Conservation (phyloP, 2,329 filamentous ascomycete species). For the Coleophoma eucalyptorum region DNA sequence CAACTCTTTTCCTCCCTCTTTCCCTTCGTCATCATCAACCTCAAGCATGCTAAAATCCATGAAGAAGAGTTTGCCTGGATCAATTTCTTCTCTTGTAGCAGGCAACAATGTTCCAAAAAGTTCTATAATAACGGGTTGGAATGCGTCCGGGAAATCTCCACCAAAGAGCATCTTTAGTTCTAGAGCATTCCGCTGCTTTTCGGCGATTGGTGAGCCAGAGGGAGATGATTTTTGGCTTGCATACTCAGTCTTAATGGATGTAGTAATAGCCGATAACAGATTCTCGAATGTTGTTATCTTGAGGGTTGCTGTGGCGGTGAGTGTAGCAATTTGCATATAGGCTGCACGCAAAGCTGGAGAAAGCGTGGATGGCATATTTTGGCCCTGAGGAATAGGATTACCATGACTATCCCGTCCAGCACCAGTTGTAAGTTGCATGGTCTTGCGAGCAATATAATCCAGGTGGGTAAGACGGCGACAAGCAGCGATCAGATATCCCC, state of each 20-base stretch:
- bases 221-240: conserved; percentile 10
- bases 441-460: conserved; percentile 33
- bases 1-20: conserved; percentile 3
- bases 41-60: conserved; percentile 27
- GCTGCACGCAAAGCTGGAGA: conserved; percentile 20
- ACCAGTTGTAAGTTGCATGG: conserved; percentile 12
- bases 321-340: conserved; percentile 25
- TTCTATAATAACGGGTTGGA: conserved; percentile 25
- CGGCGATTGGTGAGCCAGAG: conserved; percentile 8
- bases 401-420: conserved; percentile 6
- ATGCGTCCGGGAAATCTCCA: conserved; percentile 23
- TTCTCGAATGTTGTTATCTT: conserved; percentile 25
- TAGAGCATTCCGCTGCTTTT: conserved; percentile 22
- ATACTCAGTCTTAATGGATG: conserved; percentile 23
- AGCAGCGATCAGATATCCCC: conserved; percentile 66
- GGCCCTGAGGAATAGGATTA: conserved; percentile 1
- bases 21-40: conserved; percentile 21
- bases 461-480: conserved; percentile 61
- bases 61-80: conserved; percentile 27
- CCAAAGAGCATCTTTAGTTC: conserved; percentile 28
- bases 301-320: conserved; percentile 22
- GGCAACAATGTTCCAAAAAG: conserved; percentile 21
- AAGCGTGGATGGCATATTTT: conserved; percentile 1
- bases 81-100: conserved; percentile 23
- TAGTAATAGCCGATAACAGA: conserved; percentile 21